Evolutionary conservation across 192 early-diverging fungal species (phyloP).

Genomic region (Linnemannia zychae): DNA sequence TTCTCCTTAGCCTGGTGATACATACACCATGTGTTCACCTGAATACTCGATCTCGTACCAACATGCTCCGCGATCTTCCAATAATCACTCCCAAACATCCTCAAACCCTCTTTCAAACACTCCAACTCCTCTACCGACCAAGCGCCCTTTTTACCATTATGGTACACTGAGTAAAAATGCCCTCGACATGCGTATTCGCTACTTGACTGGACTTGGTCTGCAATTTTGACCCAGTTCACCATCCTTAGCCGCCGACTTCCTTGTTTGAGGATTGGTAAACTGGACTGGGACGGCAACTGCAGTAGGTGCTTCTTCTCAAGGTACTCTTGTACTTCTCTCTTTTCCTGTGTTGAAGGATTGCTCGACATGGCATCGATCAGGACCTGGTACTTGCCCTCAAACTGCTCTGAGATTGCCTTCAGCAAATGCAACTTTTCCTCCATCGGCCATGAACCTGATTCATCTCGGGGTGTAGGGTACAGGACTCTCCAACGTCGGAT

Average conservation of each 20-base stretch:
- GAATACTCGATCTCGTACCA: neutral
- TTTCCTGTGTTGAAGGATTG: too few relatives aligned
- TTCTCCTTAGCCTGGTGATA: too few relatives aligned
- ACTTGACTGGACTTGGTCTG: neutral
- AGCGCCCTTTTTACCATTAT: neutral
- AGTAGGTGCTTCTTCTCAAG: too few relatives aligned
- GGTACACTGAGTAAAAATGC: neutral
- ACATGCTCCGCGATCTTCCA: neutral
- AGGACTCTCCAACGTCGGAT: neutral
- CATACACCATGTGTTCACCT: too few relatives aligned
- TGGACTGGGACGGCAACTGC: neutral
- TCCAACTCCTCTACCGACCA: neutral
- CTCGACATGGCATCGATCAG: neutral
- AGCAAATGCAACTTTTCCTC: neutral
- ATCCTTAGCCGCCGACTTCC: neutral
- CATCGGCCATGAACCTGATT: neutral
- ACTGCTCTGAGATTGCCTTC: neutral
- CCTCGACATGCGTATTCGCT: neutral
- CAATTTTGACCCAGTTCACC: conserved; percentile 12
- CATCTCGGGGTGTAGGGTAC: neutral
- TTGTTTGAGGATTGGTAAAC: neutral
- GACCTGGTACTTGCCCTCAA: neutral
- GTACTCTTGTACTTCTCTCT: neutral
- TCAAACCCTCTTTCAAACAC: neutral
- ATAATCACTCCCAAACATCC: neutral